Conservation (phyloP, 1,139 yeast species). For the Pichia sp. region DNA sequence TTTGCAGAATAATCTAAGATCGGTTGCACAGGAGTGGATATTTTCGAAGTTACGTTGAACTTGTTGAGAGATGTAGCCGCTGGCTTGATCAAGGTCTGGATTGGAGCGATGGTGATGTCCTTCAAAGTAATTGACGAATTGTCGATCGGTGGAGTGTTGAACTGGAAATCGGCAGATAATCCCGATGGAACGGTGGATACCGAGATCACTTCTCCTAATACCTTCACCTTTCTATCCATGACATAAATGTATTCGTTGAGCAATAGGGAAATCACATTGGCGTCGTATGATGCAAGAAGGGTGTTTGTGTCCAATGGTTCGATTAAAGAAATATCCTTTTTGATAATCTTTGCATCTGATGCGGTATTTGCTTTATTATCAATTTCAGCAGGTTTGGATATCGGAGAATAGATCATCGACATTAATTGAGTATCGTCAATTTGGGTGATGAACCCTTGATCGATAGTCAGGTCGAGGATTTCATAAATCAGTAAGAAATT, state of each 20-base stretch:
- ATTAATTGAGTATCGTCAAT: conserved; percentile 54
- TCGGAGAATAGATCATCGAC: conserved; percentile 21
- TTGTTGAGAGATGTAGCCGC: background rate
- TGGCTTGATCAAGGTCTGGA: background rate
- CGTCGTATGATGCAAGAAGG: background rate
- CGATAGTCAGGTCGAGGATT: conserved; percentile 71
- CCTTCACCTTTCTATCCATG: background rate
- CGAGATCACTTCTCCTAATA: conserved; percentile 6
- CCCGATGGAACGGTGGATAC: conserved; percentile 1
- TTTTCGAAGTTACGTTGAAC: background rate
- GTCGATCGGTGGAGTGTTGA: background rate
- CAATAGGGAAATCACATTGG: background rate
- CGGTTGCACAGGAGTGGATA: conserved; percentile 10
- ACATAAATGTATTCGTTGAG: conserved; percentile 5
- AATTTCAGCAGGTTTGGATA: conserved; percentile 1
- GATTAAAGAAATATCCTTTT: background rate
- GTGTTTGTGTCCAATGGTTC: background rate
- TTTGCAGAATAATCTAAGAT: conserved; percentile 76
- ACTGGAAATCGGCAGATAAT: background rate
- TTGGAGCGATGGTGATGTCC: background rate
- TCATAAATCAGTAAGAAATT: conserved; percentile 74
- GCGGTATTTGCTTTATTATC: background rate
- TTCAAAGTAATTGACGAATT: background rate
- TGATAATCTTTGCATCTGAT: background rate
- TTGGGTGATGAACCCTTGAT: conserved; percentile 79